Base-by-base conservation (phyloP, 768 basidiomycete genomes). In the Suillus brevipes region DNA sequence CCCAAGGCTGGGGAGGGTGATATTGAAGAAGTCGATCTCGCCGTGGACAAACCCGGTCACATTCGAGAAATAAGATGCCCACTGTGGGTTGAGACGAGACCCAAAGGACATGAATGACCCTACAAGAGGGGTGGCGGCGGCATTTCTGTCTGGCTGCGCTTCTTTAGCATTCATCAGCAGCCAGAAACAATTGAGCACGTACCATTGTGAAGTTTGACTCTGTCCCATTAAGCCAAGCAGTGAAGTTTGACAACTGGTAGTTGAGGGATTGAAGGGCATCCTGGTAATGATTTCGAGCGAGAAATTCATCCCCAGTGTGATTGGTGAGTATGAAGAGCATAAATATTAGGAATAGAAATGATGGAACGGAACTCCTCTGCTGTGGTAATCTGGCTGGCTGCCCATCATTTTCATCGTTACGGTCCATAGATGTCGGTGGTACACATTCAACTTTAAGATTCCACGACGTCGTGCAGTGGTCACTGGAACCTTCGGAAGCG, bases 281-380 rank as follows among this genome's bases (percentile, higher is more conserved):
- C 71, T 89, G 82, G 73, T 89, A 90, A 64, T 87, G 86, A 69
- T 84, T 85, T 64, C 86, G 80, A 18, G 84, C 83, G 6, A 87
- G 77, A 65, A 84, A 85, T 71, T 90, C 89, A 69, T 91, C 90
- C 8, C 85, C 83, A 65, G 83, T 88, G 65, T 89, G 87, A 69
- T 87, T 92, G 56, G 89, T 90, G 75, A 94, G 84, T 85, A 94
- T 83, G 77, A 90, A 92, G 34, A 94, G 79, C 72, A 92, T 81
- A 64, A 94, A 85, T 68, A 82, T 84, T 62, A 93, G 80, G 79
- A 94, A 87, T 42, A 94, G 80, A 68, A 94, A 85, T 7, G 89
- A 87, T 1, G 91, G 85, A 47, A 93, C 77, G 2, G 90, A 88
- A 74, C 84, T 85, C 34, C 89, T 84, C 62, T 75, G 82, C 25